Base-by-base conservation (phyloP, 148 eudicot species). In the Polygonum maritimum region DNA sequence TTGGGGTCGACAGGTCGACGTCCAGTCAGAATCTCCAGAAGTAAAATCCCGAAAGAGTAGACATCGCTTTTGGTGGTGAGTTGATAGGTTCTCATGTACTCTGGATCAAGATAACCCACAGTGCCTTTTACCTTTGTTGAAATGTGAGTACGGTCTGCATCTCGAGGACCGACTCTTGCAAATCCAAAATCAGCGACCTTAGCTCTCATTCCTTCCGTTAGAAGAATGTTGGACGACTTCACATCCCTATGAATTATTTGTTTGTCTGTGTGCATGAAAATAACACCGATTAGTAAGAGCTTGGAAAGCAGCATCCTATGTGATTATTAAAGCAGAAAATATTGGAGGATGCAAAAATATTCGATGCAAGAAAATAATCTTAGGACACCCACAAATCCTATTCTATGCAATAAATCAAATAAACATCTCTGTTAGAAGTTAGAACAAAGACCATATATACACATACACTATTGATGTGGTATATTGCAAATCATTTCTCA, bases 181-280 rank as follows among this genome's bases (percentile, higher is more conserved):
- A 96, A 96, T 77, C 99, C 99, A 70, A 96, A 96, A 83, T 96
- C 99, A 38, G 99, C 98, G 73, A 96, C 99, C 84, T 91, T 96
- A 76, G 99, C 98, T 78, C 89, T 83, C 87, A 87, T 78, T 82
- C 81, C 84, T 67, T 89, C 98, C 2, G 91, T 89, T 63, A 96
- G 81, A 71, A 96, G 94, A 83, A 96, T 91, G 85, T 96, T 96
- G 78, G 99, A 89, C 19, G 99, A 91, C 87, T 92, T 96, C 76
- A 96, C 94, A 77, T 96, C 99, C 76, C 99, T 85, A 82, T 96
- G 99, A 39, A 96, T 96, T 36, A 92, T 96, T 74, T 88, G 94
- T 84, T 92, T 96, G 83, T 92, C 99, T 96, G 83, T 73, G 1
- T 33, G 77, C 76, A 76, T 79, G 67, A 76, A 76, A 35, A 67